Evolutionary conservation across 768 basidiomycete species (phyloP).

Genomic region (Lactifluus subvellereus): DNA sequence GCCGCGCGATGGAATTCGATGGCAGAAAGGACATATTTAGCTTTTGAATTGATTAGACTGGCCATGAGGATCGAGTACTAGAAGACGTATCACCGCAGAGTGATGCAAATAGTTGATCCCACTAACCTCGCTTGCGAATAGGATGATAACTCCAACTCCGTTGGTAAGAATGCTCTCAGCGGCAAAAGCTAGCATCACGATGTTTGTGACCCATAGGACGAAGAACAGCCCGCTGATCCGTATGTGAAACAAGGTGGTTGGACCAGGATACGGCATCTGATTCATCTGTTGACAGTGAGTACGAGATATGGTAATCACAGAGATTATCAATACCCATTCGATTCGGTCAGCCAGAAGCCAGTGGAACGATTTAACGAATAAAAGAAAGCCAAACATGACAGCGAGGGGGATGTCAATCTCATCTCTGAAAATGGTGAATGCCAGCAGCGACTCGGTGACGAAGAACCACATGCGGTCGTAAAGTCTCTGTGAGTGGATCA

Average conservation of each 20-base stretch:
- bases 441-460: slow-evolving; percentile 91
- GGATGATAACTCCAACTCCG: slow-evolving; percentile 85
- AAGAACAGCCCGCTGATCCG: slow-evolving; percentile 71
- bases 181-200: slow-evolving; percentile 72
- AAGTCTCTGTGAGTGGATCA: slow-evolving; percentile 58
- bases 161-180: slow-evolving; percentile 72
- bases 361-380: slow-evolving; percentile 96
- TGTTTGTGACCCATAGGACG: slow-evolving; percentile 69
- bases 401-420: slow-evolving; percentile 92
- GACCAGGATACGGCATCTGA: slow-evolving; percentile 84
- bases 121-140: slow-evolving; percentile 90
- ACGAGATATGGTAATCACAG: background rate
- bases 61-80: slow-evolving; percentile 89
- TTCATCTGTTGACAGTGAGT: slow-evolving; percentile 69
- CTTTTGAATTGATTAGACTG: slow-evolving; percentile 66
- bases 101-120: background rate
- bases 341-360: slow-evolving; percentile 95
- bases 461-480: slow-evolving; percentile 98
- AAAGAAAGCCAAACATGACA: slow-evolving; percentile 88
- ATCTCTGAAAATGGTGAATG: slow-evolving; percentile 95
- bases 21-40: slow-evolving; percentile 77
- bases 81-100: slow-evolving; percentile 16
- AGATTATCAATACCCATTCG: slow-evolving; percentile 70
- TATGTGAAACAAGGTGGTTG: slow-evolving; percentile 76
- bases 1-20: slow-evolving; percentile 79